Evolutionary conservation across 2,329 filamentous ascomycete species (phyloP).

Genomic region (Clonostachys sp.): DNA sequence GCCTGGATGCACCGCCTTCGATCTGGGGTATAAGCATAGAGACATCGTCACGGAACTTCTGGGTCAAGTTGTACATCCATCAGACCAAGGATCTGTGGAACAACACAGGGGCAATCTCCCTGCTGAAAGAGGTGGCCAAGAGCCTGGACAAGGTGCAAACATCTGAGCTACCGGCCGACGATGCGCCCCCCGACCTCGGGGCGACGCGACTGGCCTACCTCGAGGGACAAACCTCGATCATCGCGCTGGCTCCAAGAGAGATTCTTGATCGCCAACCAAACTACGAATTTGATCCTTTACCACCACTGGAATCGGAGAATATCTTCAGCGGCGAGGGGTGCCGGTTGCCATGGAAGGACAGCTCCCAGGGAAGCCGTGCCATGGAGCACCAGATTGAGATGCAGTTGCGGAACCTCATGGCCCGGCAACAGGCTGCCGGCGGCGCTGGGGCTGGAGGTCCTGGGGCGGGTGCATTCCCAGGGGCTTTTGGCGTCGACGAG

Average conservation of each 20-base stretch:
- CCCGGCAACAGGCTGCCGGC: conserved; percentile 8
- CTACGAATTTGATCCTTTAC: conserved; percentile 77
- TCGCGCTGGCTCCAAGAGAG: conserved; percentile 61
- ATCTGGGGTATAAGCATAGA: conserved; percentile 77
- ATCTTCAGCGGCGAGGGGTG: conserved; percentile 36
- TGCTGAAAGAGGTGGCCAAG: conserved; percentile 68
- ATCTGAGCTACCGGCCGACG: conserved; percentile 24
- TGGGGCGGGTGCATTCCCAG: neutral
- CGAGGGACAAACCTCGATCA: conserved; percentile 67
- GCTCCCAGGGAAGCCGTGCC: conserved; percentile 5
- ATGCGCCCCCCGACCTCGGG: conserved; percentile 32
- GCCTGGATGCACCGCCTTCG: conserved; percentile 70
- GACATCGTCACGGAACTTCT: conserved; percentile 57
- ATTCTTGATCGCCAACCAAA: conserved; percentile 63
- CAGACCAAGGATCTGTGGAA: conserved; percentile 84
- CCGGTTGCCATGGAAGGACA: conserved; percentile 31
- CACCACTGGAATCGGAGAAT: conserved; percentile 56
- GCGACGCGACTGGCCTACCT: conserved; percentile 76
- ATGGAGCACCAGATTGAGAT: conserved; percentile 11
- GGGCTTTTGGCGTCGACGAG: conserved; percentile 5
- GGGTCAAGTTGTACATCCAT: conserved; percentile 71
- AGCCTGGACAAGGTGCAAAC: conserved; percentile 39
- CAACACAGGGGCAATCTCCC: conserved; percentile 61
- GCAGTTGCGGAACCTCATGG: conserved; percentile 19
- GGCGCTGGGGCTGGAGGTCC: conserved; percentile 4